A percentile compares a stretch with the other conserved stretches of the same genome.
Conservation (phyloP, 306 rosid species). For the Pachyrhizus erosus region DNA sequence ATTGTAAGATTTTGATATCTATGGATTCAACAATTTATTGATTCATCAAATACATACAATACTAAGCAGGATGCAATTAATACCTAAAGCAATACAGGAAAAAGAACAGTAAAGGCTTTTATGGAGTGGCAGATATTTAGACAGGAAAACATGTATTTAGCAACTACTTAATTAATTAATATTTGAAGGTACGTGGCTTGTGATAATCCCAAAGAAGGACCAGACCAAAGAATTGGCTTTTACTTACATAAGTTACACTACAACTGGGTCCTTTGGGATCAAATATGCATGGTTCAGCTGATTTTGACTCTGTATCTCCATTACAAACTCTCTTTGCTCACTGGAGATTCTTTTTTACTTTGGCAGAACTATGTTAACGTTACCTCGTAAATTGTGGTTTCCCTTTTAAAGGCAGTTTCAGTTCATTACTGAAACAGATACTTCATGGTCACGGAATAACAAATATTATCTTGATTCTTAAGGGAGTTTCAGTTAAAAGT, state of each 20-base stretch:
- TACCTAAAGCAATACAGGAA: not conserved
- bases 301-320: not conserved
- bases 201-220: not conserved
- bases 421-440: not conserved
- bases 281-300: not conserved
- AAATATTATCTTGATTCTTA: too few relatives aligned
- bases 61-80: not conserved
- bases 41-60: not conserved
- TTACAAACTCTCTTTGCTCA: not conserved
- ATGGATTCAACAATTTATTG: not conserved
- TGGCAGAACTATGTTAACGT: not conserved
- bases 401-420: not conserved
- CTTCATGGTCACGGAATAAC: not conserved
- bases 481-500: not conserved
- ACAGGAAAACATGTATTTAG: not conserved
- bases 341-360: not conserved
- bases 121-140: not conserved
- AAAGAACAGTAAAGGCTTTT: not conserved
- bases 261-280: not conserved
- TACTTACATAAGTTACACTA: not conserved
- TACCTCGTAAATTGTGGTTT: not conserved
- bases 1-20: too few relatives aligned
- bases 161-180: not conserved
- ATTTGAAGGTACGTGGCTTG: not conserved
- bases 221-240: conserved; percentile 6